Base-by-base conservation (phyloP, 2,329 filamentous ascomycete genomes). In the Microcera coccophila region DNA sequence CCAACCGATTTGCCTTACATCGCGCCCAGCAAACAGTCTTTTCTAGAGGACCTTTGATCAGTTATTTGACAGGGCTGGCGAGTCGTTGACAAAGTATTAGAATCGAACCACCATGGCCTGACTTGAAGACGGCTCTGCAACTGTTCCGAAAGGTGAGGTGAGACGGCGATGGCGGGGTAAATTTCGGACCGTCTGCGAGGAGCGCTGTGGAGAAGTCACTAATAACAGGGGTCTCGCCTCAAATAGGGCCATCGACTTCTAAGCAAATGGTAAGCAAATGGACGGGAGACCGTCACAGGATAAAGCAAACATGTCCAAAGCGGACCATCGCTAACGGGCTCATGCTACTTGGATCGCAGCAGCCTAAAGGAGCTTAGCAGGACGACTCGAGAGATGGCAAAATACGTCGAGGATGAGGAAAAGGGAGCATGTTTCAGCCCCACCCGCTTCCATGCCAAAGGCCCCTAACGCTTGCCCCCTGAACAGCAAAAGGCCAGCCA, bases 401-500 rank as follows among this genome's bases (percentile, higher is more conserved):
- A n/a, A n/a, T n/a, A n/a, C n/a, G n/a, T n/a, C 8, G 29, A 32
- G 15, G 15, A 15, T 8, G 7, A 32, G 29, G 29, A 15, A 32
- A n/a, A 15, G 29, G n/a, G 29, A n/a, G 29, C 7, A 5, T 5
- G 29, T n/a, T 32, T n/a, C 12, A 32, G 29, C 29, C 29, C 29
- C 29, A 32, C 29, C 8, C 15, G 29, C 29, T 32, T n/a, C 29
- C 44, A 45, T 43, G 29, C 44, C 38, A 36, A 36, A 41, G 52
- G 48, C 52, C 54, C 50, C 41, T 53, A 44, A 40, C 37, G 41
- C 41, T 28, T 44, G 39, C 14, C 24, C 9, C 9, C 24, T 28
- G 11, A 32, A 36, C 44, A 45, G 47, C 7, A 8, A 32, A 36
- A 44, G 45, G 47, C 29, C 33, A 35, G 48, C 46, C 42, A 53